Base-by-base conservation (phyloP, 1,139 yeast genomes). In the Zygosaccharomyces sapae region DNA sequence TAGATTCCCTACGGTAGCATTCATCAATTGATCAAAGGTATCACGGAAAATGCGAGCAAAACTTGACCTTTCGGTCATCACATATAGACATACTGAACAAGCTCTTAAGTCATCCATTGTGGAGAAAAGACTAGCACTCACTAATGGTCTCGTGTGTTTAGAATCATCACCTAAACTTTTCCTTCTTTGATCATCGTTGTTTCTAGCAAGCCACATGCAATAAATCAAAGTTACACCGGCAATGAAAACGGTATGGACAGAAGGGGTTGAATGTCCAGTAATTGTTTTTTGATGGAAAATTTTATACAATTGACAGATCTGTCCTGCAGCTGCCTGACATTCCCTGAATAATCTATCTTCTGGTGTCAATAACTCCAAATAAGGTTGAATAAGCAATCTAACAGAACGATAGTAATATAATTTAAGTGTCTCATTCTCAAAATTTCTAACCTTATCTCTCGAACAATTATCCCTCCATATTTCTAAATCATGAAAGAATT, bases 251-350 rank as follows among this genome's bases (percentile, higher is more conserved):
- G 82, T 76, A 59, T 80, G 83, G 41, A 79, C 78, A 7, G 82
- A 80, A 33, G 81, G 73, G 0, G 81, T 77, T 0, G 83, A 77
- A 58, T 77, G 81, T 1, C 84, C 84, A 48, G 68, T 68, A 2
- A 74, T 76, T 0, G 82, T 76, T 53, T 74, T 76, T 52, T 78
- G 79, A 60, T 78, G 82, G 58, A 76, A 79, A 6, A 75, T 77
- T 54, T 79, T 76, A 58, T 77, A 77, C 13, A 78, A 66, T 53
- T 76, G 80, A 58, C 83, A 78, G 37, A 79, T 75, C 56, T 78
- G 80, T 35, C 84, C 84, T 2, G 83, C 82, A 33, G 81, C 82
- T 2, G 80, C 78, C 55, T 79, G 83, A 59, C 84, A 79, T 61
- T 78, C 81, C 46, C 72, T 71, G 56, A 80, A 79, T 22, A 80